Percentiles rank a stretch among this genome's conserved stretches.
These are phyloP conservation scores for Rhizopogon hawkerae DNA, from an alignment of 1,284 basidiomycete species.

Conservation along the genomic window DNA sequence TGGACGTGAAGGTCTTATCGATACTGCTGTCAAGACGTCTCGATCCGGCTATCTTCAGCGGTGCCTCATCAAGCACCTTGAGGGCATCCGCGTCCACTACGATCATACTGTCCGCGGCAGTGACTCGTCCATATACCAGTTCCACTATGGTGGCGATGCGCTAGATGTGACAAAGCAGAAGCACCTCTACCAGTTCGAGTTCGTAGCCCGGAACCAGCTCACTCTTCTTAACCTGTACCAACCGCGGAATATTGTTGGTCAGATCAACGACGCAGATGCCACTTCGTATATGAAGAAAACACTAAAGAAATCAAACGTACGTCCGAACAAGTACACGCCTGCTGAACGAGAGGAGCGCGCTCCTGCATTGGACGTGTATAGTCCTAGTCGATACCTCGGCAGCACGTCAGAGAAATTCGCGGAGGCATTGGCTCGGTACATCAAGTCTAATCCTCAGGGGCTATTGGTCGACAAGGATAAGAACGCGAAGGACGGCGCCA, in stretches of 20 bases:
- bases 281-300: constrained; percentile 83
- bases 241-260: constrained; percentile 51
- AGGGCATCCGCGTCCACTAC: constrained; percentile 94
- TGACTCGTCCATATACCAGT: constrained; percentile 91
- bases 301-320: constrained; percentile 58
- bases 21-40: constrained; percentile 98
- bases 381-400: constrained; percentile 78
- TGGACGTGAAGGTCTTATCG: constrained; percentile 96
- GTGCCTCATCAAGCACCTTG: constrained; percentile 97
- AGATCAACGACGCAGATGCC: constrained; percentile 67
- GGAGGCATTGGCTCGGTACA: constrained; percentile 71
- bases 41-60: constrained; percentile 98
- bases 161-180: constrained; percentile 96
- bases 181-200: constrained; percentile 88
- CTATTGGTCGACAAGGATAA: constrained; percentile 55
- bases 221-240: constrained; percentile 73
- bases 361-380: constrained; percentile 73
- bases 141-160: constrained; percentile 95
- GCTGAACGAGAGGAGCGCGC: constrained; percentile 49
- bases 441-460: constrained; percentile 72
- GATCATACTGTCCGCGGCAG: constrained; percentile 97
- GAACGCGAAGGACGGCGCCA: constrained; percentile 31
- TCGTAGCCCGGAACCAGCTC: constrained; percentile 81
- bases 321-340: constrained; percentile 37
- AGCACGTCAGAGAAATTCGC: constrained; percentile 93